Evolutionary conservation across 2,329 filamentous ascomycete genomes (phyloP).

Genomic region (Fusarium torreyae): DNA sequence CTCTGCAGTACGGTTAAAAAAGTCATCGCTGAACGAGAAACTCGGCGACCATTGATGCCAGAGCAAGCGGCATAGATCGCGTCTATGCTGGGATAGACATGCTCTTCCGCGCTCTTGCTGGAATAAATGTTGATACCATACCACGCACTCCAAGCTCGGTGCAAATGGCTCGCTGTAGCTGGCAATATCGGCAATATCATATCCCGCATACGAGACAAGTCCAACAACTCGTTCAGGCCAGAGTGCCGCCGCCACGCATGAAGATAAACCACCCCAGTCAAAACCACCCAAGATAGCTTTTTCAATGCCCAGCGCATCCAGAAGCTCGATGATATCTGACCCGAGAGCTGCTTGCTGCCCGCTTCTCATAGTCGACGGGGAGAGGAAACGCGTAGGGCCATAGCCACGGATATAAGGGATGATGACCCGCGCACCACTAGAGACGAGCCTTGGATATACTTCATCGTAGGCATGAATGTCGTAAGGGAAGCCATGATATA

Average conservation of each 20-base stretch:
- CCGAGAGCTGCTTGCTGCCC: conserved; percentile 18
- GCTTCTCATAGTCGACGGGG: conserved; percentile 5
- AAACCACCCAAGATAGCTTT: conserved; percentile 1
- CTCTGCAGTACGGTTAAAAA: conserved; percentile 9
- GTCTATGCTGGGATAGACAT: neutral
- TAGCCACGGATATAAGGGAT: conserved; percentile 11
- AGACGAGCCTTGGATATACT: neutral
- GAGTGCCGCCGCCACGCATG: conserved; percentile 10
- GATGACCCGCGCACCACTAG: neutral
- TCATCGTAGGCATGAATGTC: conserved; percentile 19
- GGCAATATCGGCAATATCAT: conserved; percentile 17
- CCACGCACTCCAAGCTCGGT: conserved; percentile 7
- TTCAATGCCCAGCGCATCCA: conserved; percentile 16
- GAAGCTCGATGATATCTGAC: conserved; percentile 12
- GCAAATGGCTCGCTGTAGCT: neutral
- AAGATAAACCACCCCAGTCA: conserved; percentile 19
- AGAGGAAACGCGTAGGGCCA: conserved; percentile 12
- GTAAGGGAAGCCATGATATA: conserved; percentile 27
- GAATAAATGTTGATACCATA: conserved; percentile 28
- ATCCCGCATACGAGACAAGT: conserved; percentile 13
- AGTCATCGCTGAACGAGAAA: conserved; percentile 8
- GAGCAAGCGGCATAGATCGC: conserved; percentile 9
- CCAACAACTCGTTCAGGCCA: conserved; percentile 15
- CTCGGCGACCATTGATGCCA: conserved; percentile 26
- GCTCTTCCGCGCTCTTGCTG: conserved; percentile 4